Base-by-base conservation (phyloP, 176 grass and related monocot species). In the Microstegium vimineum region DNA sequence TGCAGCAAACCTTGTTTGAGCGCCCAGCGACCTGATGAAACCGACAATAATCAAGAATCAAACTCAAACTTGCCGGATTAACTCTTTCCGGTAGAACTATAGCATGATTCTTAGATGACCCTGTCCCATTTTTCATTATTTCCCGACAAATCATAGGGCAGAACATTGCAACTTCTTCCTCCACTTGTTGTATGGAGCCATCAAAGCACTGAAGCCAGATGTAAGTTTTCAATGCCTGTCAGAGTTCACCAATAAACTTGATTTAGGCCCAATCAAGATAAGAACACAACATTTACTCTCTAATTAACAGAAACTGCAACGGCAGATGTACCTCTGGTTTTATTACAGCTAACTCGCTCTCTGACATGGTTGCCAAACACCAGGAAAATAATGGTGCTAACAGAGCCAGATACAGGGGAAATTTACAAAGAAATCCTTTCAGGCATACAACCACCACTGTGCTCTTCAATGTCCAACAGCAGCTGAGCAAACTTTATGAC, bases 161-260 rank as follows among this genome's bases (percentile, higher is more conserved):
- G 78, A 99, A 99, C 97, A 99, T 94, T 0, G 93, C 97, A 83
- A 99, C 97, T 79, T 99, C 97, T 71, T 96, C 97, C 83, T 99
- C 97, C 31, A 96, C 93, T 90, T 99, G 97, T 27, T 99, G 97
- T 81, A 99, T 99, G 40, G 93, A 99, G 80, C 97, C 97, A 88
- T 96, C 97, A 77, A 90, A 89, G 71, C 93, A 99, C 81, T 99
- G 89, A 85, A 99, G 93, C 97, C 97, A 99, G 64, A 99, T 94
- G 74, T 94, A 96, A 57, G 87, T 90, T 87, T 99, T 99, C 87
- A 99, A 89, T 0, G 91, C 91, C 93, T 99, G 87, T 70, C 36
- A 38, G 10, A 38, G 23, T 71, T 74, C 41, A 79, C 52, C n/a
- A 76, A 42, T 70, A 76, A 82, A 26, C 28, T 42, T 23, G 52